Percentiles rank a stretch among this genome's conserved stretches.
Conservation (phyloP, 495 filamentous ascomycete genomes). For the Talaromyces nanjingensis region DNA sequence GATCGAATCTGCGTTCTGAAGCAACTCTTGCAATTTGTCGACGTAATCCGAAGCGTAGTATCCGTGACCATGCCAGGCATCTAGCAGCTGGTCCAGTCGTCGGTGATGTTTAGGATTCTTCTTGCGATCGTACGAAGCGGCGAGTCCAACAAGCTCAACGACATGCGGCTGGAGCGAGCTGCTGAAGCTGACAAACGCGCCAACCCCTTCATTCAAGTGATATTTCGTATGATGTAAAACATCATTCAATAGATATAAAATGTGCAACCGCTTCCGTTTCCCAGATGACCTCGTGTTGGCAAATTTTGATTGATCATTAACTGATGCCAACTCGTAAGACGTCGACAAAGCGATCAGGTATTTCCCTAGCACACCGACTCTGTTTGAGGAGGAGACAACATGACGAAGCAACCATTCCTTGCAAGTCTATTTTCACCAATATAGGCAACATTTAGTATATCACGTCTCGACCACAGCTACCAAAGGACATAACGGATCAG, state of each 20-base stretch:
- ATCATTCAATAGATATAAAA: slow-evolving; percentile 81
- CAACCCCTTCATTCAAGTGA: slow-evolving; percentile 35
- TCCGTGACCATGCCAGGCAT: slow-evolving; percentile 62
- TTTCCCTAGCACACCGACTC: slow-evolving; percentile 63
- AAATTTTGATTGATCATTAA: slow-evolving; percentile 8
- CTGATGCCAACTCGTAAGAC: slow-evolving; percentile 38
- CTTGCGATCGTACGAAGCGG: slow-evolving; percentile 50
- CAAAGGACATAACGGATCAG: slow-evolving; percentile 50
- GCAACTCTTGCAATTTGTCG: slow-evolving; percentile 51
- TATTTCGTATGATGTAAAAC: slow-evolving; percentile 71
- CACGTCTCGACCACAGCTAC: slow-evolving; percentile 29
- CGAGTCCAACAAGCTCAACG: slow-evolving; percentile 51
- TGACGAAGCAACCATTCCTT: slow-evolving; percentile 77
- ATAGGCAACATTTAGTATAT: slow-evolving; percentile 46
- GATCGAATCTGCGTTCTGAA: slow-evolving; percentile 38
- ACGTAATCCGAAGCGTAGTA: slow-evolving; percentile 60
- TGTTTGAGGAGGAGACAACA: slow-evolving; percentile 59
- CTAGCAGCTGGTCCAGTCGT: slow-evolving; percentile 59
- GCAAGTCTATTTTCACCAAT: slow-evolving; percentile 62
- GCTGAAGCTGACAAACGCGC: slow-evolving; percentile 46
- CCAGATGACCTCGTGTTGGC: slow-evolving; percentile 34
- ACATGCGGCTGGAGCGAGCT: slow-evolving; percentile 55
- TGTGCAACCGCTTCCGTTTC: slow-evolving; percentile 64
- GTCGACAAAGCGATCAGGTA: slow-evolving; percentile 64
- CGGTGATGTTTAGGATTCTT: slow-evolving; percentile 58